Base-by-base conservation (phyloP, 2,329 filamentous ascomycete species). In the Apiospora koreana region DNA sequence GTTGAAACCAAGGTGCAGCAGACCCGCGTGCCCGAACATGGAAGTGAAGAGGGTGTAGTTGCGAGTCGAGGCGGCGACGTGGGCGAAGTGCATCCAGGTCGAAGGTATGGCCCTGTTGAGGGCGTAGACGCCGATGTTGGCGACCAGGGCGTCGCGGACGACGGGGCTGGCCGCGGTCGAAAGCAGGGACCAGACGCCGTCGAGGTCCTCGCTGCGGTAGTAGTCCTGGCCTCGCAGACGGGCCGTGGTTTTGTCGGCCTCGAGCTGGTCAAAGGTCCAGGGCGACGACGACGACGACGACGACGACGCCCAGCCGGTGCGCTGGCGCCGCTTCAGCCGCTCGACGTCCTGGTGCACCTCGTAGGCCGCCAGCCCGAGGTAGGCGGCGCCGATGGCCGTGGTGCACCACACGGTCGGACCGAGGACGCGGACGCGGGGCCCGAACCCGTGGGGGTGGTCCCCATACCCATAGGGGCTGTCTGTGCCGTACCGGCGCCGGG, bases 41-140 rank as follows among this genome's bases (percentile, higher is more conserved):
- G 69, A 76, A 18, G 76, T 78, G 65, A 79, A 68, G 28, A 77
- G 72, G 45, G 77, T 78, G 67, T 74, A 76, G 66, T 77, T 77
- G 9, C 46, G 65, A 1, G 54, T 28, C 6, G 25, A 3, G 9
- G 58, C 58, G 28, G 77, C 75, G 25, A 70, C 31, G 67, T 77
- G 76, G 10, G 14, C 8, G 38, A 78, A 73, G 28, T 71, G 45
- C 14, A n/a, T 3, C 1, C 9, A 23, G 4, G 73, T 31, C 23
- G 25, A 2, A 2, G 73, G 72, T 0, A 69, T 48, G 16, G 70
- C 25, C 3, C 8, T 68, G 45, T 48, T 71, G 5, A 71, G 68
- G 4, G 70, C 69, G 31, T 71, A 67, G 9, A 74, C 38, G 35
- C 69, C 46, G 10, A 67, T 65, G 42, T 75, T 75, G 41, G 74